Percentiles rank a stretch among this genome's conserved stretches.
Conservation (phyloP, 2,329 filamentous ascomycete species). For the Trichoderma endophyticum region DNA sequence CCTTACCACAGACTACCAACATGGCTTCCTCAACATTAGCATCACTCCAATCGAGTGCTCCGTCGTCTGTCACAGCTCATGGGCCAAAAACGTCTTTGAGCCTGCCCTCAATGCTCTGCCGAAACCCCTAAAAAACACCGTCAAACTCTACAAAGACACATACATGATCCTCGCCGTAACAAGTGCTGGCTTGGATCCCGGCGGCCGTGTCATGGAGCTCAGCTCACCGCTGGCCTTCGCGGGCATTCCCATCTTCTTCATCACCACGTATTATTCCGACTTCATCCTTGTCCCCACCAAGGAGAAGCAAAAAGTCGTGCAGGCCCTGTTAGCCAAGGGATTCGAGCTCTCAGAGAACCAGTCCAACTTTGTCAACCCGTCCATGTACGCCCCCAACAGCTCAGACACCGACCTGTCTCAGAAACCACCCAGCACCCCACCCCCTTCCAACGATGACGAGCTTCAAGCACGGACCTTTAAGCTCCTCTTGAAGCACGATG, state of each 20-base stretch:
- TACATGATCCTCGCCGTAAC: constrained; percentile 89
- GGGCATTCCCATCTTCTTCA: constrained; percentile 96
- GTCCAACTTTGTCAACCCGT: constrained; percentile 61
- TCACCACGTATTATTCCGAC: constrained; percentile 96
- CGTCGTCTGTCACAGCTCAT: constrained; percentile 76
- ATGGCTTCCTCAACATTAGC: constrained; percentile 89
- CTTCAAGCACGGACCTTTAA: constrained; percentile 80
- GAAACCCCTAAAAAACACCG: constrained; percentile 43
- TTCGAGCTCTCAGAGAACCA: constrained; percentile 78
- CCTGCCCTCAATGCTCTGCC: constrained; percentile 66
- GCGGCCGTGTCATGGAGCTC: constrained; percentile 84
- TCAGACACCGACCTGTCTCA: constrained; percentile 29
- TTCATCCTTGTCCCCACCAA: constrained; percentile 87
- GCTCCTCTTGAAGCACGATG: constrained; percentile 72
- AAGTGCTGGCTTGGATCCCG: constrained; percentile 85
- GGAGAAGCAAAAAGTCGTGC: constrained; percentile 69
- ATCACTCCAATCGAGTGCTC: constrained; percentile 91
- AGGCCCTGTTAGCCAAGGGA: constrained; percentile 72
- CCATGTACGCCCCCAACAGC: constrained; percentile 34
- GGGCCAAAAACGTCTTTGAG: constrained; percentile 71
- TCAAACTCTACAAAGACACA: constrained; percentile 76
- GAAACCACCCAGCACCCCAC: constrained; percentile 63
- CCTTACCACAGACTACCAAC: constrained; percentile 50
- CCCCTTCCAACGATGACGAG: constrained; percentile 73
- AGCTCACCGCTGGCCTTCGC: constrained; percentile 88